Conservation (phyloP, 2,329 filamentous ascomycete genomes). For the Dothideomycetes sp. region DNA sequence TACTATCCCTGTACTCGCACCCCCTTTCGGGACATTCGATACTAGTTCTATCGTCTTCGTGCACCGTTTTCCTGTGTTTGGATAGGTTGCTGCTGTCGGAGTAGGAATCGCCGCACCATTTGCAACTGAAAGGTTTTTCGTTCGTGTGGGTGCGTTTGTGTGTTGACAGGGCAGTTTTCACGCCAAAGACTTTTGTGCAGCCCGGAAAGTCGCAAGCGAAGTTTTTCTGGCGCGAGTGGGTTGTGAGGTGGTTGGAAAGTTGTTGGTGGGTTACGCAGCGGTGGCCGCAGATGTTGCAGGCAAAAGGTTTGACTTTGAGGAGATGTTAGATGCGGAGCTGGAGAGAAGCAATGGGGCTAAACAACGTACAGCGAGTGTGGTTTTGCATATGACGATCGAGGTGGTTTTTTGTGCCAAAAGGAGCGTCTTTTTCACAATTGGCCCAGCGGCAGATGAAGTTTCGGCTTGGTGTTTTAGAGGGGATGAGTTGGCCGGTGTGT, state of each 20-base stretch:
- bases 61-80: constrained; percentile 20
- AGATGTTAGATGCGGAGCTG: too few species aligned
- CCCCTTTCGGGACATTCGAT: constrained; percentile 5
- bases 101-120: constrained; percentile 27
- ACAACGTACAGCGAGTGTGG: constrained; percentile 43
- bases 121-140: constrained; percentile 40
- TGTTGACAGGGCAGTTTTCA: constrained; percentile 61
- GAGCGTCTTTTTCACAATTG: constrained; percentile 44
- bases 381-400: constrained; percentile 57
- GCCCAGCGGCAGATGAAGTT: constrained; percentile 48
- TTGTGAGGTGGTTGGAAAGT: constrained; percentile 57
- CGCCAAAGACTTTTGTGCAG: constrained; percentile 53
- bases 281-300: constrained; percentile 33
- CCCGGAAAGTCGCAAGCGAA: constrained; percentile 42
- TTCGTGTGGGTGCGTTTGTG: constrained; percentile 59
- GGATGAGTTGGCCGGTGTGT: constrained; percentile 36
- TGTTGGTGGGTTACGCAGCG: constrained; percentile 58
- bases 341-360: neutral
- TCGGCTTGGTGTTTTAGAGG: constrained; percentile 38
- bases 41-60: constrained; percentile 10
- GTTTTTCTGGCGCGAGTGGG: constrained; percentile 57
- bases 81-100: constrained; percentile 27
- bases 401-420: constrained; percentile 53
- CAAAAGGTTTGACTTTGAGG: constrained; percentile 27
- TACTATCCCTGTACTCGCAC: constrained; percentile 7